Base-by-base conservation (phyloP, 2,329 filamentous ascomycete genomes). In the Talaromyces piceae region DNA sequence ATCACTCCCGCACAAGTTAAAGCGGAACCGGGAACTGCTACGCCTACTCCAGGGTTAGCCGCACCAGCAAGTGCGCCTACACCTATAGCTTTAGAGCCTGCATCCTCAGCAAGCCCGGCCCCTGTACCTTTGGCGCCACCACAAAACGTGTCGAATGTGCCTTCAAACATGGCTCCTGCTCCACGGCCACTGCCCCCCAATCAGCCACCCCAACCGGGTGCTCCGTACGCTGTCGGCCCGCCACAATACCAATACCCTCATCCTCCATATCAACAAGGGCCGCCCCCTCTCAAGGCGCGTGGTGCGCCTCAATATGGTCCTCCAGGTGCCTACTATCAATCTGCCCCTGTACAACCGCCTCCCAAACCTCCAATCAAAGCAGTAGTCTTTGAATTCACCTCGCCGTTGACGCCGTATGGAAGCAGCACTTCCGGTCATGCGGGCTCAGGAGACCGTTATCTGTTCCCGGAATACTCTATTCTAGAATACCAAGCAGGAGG, bases 401-500 rank as follows among this genome's bases (percentile, higher is more conserved):
- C 71, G 8, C 64, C 69, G 0, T 58, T 71, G 50, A 68, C 68
- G 3, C 68, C 69, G 2, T 70, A 70, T 31, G 68, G 67, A 58
- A 70, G 65, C 52, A 67, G 65, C 31, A 66, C 67, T 1, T 69
- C 70, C 0, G 64, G 64, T 3, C 69, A 72, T 54, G 65, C 68
- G 27, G 67, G 67, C 8, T 71, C 68, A 5, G 71, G 72, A 9
- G 74, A 77, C 57, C 68, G 74, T 18, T 77, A 73, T 57, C 58
- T 76, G 1, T 75, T 77, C 54, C 74, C 74, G 0, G 72, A 75
- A 56, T 61, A 75, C 58, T 69, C 73, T 3, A 75, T 77, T 3
- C 57, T 77, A 16, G 74, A 77, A 54, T 75, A 69, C 61, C 63
- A 73, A 18, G 68, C 71, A 3, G 70, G 68, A 13, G 72, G 73